Base-by-base conservation (phyloP, 345 rosid genomes). In the Arabidopsis arenosa region DNA sequence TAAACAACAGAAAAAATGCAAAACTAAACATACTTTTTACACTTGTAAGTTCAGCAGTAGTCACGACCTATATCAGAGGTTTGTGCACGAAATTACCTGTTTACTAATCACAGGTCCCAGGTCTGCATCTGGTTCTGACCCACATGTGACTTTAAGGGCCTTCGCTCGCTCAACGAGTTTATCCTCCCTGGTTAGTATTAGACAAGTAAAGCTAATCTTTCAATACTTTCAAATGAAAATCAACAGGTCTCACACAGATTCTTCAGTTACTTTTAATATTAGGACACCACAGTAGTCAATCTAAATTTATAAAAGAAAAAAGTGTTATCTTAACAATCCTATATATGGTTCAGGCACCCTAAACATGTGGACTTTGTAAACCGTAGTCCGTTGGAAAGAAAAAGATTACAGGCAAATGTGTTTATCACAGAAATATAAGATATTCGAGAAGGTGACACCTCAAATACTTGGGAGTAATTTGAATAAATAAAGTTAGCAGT, bases 91-190 rank as follows among this genome's bases (percentile, higher is more conserved):
- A 53, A 66, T 26, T 74, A 92, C 97, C 91, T 92, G 88, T 70
- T 87, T 95, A 77, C 96, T 95, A 69, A 95, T 95, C 5, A 95
- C 92, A 55, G 99, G 99, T 74, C 99, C 97, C 6, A 95, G 90
- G 82, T 95, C 97, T 57, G 96, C 89, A 78, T 87, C 93, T 43
- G 96, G 90, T 61, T 84, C 97, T 63, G 79, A 82, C 71, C 99
- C 99, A 52, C 93, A 83, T 76, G 81, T 89, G 80, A 95, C 99
- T 86, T 92, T 95, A 21, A 95, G 89, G 72, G 85, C 76, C 78
- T 92, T 90, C 0, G 99, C 97, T 76, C 67, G 81, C 74, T 90
- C 92, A 17, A 87, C 84, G 21, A 92, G 83, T 88, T 92, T 79
- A 8, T 83, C 84, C 83, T 82, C 90, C 98, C 98, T 90, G 81